These are phyloP conservation scores for Fusarium sp. DNA, from an alignment of 2,329 filamentous ascomycete species.

Conservation along the genomic window DNA sequence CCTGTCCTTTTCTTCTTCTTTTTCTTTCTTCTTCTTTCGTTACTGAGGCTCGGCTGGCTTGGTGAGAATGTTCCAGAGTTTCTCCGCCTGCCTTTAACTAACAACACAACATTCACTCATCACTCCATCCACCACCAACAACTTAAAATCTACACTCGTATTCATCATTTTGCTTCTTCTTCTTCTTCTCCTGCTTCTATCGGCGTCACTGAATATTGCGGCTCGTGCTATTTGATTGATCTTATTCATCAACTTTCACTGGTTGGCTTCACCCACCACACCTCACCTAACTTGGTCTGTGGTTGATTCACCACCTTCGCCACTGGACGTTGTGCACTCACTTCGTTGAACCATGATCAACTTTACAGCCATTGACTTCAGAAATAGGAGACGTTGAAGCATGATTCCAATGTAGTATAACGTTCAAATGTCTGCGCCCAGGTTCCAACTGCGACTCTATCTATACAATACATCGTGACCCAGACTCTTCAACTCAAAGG, in stretches of 20 bases:
- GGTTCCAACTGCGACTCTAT: background rate
- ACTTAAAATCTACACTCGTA: background rate
- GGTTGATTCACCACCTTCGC: conserved; percentile 14
- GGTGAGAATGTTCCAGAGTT: background rate
- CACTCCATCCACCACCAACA: background rate
- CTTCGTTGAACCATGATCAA: conserved; percentile 42
- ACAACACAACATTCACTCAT: conserved; percentile 13
- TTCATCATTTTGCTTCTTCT: background rate
- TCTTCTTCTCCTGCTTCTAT: background rate
- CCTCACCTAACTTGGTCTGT: background rate
- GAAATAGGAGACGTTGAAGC: conserved; percentile 47
- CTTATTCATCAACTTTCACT: background rate
- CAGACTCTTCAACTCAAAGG: conserved; percentile 17
- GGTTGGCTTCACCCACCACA: background rate
- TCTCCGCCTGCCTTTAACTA: conserved; percentile 8
- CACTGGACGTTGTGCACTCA: conserved; percentile 7
- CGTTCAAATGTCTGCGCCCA: conserved; percentile 34
- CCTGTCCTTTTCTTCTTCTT: conserved; percentile 1
- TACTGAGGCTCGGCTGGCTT: conserved; percentile 9
- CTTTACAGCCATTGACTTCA: conserved; percentile 36
- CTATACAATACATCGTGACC: conserved; percentile 7
- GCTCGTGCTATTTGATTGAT: conserved; percentile 1
- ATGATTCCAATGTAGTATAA: conserved; percentile 35
- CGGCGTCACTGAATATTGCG: background rate
- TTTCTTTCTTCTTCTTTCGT: background rate